Conservation (phyloP, 805 yeast genomes). For the Saturnispora kantuleensis region DNA sequence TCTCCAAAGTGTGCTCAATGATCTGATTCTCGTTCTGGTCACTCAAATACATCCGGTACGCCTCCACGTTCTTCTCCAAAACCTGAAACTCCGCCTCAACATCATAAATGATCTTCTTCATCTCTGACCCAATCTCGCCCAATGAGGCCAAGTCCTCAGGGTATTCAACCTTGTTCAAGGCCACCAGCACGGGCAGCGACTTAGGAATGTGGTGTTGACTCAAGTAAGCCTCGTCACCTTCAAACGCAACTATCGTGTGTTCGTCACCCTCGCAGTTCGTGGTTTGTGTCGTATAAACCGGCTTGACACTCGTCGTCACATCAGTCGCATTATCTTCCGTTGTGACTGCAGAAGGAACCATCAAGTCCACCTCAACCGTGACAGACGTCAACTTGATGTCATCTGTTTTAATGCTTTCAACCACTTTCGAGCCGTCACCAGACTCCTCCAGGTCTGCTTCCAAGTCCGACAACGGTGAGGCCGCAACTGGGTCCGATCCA, state of each 20-base stretch:
- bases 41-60: conserved; percentile 16
- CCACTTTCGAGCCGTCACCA: not conserved
- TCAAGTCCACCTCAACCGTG: not conserved
- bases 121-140: conserved; percentile 16
- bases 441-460: not conserved
- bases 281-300: not conserved
- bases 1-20: conserved; percentile 17
- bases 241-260: conserved; percentile 10
- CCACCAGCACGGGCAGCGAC: conserved; percentile 18
- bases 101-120: conserved; percentile 23
- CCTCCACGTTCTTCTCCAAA: conserved; percentile 16
- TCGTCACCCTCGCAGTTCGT: conserved; percentile 1
- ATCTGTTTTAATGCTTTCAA: not conserved
- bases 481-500: too few species aligned
- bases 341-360: not conserved
- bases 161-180: conserved; percentile 17
- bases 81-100: conserved; percentile 23
- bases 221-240: conserved; percentile 20
- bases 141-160: conserved; percentile 13
- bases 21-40: conserved; percentile 17
- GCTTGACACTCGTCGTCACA: not conserved
- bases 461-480: too few species aligned
- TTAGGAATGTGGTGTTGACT: conserved; percentile 18
- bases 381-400: not conserved
- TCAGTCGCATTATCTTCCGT: not conserved